Evolutionary conservation across 176 grass and related monocot species (phyloP).

Genomic region (Themeda triandra): DNA sequence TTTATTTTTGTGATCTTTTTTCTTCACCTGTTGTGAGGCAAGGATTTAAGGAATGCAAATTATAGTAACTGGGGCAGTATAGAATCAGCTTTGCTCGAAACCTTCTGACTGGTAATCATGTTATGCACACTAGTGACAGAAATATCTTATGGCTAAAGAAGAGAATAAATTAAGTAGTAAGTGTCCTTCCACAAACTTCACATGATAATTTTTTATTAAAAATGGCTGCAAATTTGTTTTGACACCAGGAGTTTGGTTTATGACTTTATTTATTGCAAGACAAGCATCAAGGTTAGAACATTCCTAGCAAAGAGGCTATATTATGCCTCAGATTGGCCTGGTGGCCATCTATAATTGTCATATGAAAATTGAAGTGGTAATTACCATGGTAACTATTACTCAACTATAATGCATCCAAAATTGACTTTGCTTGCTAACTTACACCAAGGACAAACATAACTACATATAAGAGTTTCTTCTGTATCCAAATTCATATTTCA

Average conservation of each 20-base stretch:
- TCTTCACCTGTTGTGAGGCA: too few species aligned
- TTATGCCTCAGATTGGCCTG: background rate
- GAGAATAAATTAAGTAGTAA: background rate
- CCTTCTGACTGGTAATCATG: background rate
- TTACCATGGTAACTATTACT: conserved; percentile 15
- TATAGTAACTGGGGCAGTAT: background rate
- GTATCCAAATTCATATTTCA: background rate
- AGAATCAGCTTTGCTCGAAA: background rate
- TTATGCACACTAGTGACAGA: background rate
- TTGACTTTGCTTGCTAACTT: conserved; percentile 10
- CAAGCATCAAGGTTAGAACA: background rate
- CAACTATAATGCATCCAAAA: background rate
- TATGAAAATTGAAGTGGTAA: background rate
- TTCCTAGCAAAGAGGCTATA: background rate
- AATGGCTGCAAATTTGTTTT: background rate
- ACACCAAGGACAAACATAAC: background rate
- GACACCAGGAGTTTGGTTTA: background rate
- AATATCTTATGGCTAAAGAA: background rate
- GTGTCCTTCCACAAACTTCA: background rate
- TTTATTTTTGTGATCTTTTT: too few species aligned
- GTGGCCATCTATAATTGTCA: background rate
- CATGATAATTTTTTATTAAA: background rate
- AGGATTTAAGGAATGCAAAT: background rate
- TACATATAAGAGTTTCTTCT: background rate
- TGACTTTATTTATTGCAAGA: background rate